These are phyloP conservation scores for Globisporangium rhizosaccharum DNA, from an alignment of 352 stramenopile genomes.

Conservation along the genomic window DNA sequence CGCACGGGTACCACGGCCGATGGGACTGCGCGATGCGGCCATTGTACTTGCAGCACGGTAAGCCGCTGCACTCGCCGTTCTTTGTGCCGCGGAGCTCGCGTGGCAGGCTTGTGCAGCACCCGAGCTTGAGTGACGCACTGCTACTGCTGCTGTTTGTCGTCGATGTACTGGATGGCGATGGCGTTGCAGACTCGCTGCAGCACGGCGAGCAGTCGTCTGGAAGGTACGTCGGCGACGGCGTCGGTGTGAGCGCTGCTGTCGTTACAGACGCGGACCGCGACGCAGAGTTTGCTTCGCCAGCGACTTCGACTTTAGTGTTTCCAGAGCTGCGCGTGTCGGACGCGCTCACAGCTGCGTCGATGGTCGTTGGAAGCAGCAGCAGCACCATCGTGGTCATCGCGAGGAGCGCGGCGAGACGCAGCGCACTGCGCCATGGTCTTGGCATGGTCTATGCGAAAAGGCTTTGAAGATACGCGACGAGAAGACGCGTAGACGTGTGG, in stretches of 20 bases:
- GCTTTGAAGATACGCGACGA: not conserved
- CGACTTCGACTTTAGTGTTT: constrained; percentile 5
- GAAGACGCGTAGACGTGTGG: not conserved
- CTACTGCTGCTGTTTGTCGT: not conserved
- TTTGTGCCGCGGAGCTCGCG: constrained; percentile 51
- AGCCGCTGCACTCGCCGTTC: constrained; percentile 63
- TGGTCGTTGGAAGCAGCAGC: not conserved
- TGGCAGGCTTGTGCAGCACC: constrained; percentile 45
- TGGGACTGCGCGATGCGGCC: constrained; percentile 60
- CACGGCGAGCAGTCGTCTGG: constrained; percentile 63
- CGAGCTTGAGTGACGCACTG: constrained; percentile 15
- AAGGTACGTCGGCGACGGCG: constrained; percentile 9
- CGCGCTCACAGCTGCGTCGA: not conserved
- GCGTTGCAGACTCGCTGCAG: constrained; percentile 24
- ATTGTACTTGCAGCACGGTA: constrained; percentile 73
- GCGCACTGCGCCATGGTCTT: not conserved
- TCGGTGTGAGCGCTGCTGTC: constrained; percentile 7
- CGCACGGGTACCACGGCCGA: constrained; percentile 76
- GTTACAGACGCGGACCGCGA: not conserved
- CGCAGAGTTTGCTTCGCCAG: constrained; percentile 1
- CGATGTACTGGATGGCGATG: constrained; percentile 12
- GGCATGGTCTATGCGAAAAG: not conserved
- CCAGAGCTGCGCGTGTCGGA: not conserved
- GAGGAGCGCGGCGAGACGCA: not conserved
- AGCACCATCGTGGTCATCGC: not conserved